A percentile compares a stretch with the other conserved stretches of the same genome.
phyloP scores from a whole-genome alignment of 169 alveolate genomes.

The Eimeria brunetti region DNA sequence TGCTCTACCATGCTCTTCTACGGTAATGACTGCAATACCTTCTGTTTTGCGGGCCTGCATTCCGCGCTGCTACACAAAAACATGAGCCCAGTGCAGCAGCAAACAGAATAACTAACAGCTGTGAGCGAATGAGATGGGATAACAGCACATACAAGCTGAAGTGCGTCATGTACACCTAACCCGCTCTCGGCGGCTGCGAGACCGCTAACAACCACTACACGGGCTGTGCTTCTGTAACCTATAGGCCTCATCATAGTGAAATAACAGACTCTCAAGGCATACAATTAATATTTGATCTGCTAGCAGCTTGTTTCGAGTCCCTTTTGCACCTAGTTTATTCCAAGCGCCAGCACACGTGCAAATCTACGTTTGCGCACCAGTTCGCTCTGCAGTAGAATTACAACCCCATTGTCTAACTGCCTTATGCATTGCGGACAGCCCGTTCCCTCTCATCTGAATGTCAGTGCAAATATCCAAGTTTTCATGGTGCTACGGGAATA shows the following conservation, averaged over 20 bases:
- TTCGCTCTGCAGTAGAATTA: background rate
- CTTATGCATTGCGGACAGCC: background rate
- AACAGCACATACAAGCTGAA: slow-evolving; percentile 3
- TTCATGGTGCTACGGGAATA: background rate
- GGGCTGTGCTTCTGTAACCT: background rate
- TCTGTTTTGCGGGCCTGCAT: background rate
- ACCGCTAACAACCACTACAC: background rate
- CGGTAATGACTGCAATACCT: background rate
- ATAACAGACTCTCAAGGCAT: background rate
- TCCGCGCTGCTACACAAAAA: background rate
- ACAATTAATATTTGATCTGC: background rate
- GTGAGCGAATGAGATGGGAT: background rate
- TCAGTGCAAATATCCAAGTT: background rate
- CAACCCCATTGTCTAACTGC: background rate
- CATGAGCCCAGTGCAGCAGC: slow-evolving; percentile 10
- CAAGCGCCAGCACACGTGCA: background rate
- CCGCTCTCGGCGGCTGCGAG: slow-evolving; percentile 1
- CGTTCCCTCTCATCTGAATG: background rate
- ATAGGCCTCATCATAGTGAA: background rate
- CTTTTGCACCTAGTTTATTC: background rate
- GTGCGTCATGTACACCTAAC: background rate
- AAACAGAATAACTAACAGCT: background rate
- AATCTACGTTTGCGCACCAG: background rate
- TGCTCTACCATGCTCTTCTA: background rate
- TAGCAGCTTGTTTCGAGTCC: background rate